Evolutionary conservation across 441 rosid species (phyloP).

Genomic region (Corymbia calophylla): DNA sequence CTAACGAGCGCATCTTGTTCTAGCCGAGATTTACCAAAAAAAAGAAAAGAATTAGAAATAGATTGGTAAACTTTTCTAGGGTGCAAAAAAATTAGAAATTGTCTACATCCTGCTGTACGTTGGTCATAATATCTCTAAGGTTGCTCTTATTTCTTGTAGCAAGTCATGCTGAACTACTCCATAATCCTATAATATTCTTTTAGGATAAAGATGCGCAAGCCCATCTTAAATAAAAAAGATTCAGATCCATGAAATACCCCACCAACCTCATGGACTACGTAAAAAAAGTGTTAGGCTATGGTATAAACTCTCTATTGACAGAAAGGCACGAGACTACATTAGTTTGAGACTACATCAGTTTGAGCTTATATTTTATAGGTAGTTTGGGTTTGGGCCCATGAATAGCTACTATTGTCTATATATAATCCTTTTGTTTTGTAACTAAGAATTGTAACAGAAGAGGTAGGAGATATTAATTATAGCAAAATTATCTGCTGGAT

Average conservation of each 20-base stretch:
- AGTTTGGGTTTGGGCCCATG: neutral
- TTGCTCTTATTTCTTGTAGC: neutral
- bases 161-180: too few species aligned
- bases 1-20: too few species aligned
- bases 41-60: too few species aligned
- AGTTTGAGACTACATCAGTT: too few species aligned
- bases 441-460: neutral
- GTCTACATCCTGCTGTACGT: too few species aligned
- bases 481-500: neutral
- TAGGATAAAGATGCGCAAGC: neutral
- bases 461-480: neutral
- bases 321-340: fast-evolving
- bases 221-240: neutral
- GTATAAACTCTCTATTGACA: neutral
- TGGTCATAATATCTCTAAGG: neutral
- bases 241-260: neutral
- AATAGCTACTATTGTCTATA: neutral
- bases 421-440: too few species aligned
- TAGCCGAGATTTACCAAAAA: too few species aligned
- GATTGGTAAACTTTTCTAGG: too few species aligned
- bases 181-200: neutral
- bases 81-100: too few species aligned
- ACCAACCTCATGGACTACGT: neutral
- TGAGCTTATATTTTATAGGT: neutral
- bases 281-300: fast-evolving